These are phyloP conservation scores for Rheum nobile DNA, from an alignment of 148 eudicot genomes.

Conservation along the genomic window DNA sequence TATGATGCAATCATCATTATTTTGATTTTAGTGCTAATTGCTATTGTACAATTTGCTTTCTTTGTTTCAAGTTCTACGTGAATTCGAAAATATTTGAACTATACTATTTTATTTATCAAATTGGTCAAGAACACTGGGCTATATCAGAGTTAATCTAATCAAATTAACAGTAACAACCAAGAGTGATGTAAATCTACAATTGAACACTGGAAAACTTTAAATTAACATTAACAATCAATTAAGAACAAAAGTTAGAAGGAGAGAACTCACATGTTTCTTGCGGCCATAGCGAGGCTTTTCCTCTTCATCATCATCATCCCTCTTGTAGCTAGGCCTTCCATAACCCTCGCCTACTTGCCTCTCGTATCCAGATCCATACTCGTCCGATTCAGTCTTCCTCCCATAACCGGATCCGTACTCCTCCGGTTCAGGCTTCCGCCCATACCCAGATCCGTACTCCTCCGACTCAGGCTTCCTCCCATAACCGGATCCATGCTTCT, in stretches of 20 bases:
- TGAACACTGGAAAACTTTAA: no score
- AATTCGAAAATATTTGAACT: no score
- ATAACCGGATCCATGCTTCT: slow-evolving; percentile 37
- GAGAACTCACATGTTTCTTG: slow-evolving; percentile 58
- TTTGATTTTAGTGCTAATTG: no score
- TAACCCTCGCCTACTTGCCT: slow-evolving; percentile 13
- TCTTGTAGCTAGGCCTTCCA: slow-evolving; percentile 32
- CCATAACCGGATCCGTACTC: slow-evolving; percentile 6
- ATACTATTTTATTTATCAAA: no score
- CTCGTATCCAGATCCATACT: background rate
- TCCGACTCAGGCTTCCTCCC: slow-evolving; percentile 26
- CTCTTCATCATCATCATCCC: slow-evolving; percentile 27
- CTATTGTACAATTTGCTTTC: no score
- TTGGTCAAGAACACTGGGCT: background rate
- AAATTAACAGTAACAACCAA: background rate
- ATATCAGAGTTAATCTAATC: no score
- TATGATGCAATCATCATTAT: no score
- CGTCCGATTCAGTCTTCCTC: slow-evolving; percentile 9
- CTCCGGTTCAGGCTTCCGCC: slow-evolving; percentile 24
- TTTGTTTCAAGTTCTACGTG: no score
- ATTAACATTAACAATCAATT: background rate
- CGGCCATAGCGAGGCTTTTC: slow-evolving; percentile 40
- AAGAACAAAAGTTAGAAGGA: background rate
- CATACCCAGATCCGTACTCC: slow-evolving; percentile 22
- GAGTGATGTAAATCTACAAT: background rate